Evolutionary conservation across 164 flowering plant genomes (phyloP).

Genomic region (Cinnamomum chago): DNA sequence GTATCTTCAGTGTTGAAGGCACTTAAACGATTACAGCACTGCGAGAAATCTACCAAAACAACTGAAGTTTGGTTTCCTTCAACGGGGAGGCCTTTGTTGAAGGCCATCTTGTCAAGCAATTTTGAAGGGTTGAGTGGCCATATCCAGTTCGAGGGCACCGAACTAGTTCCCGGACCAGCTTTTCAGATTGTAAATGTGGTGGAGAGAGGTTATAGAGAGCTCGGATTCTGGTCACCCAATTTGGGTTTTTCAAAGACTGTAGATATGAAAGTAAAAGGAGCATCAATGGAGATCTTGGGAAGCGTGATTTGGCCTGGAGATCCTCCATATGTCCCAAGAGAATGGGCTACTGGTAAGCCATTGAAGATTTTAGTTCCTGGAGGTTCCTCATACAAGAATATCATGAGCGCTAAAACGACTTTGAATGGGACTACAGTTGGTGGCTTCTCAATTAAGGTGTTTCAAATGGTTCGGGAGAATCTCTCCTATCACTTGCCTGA

Average conservation of each 20-base stretch:
- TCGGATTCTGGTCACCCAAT: conserved; percentile 18
- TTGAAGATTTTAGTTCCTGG: conserved; percentile 48
- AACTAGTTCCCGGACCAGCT: background rate
- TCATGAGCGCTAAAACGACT: background rate
- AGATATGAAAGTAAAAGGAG: background rate
- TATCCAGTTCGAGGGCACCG: conserved; percentile 11
- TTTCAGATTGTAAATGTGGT: conserved; percentile 18
- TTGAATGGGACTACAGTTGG: background rate
- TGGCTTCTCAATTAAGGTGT: conserved; percentile 53
- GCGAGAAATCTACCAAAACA: background rate
- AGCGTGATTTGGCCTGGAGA: conserved; percentile 27
- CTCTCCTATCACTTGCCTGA: conserved; percentile 28
- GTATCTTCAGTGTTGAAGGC: background rate
- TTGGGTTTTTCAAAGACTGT: conserved; percentile 8
- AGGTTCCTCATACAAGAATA: background rate
- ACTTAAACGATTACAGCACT: background rate
- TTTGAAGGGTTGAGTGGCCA: conserved; percentile 24
- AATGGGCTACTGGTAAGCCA: conserved; percentile 35
- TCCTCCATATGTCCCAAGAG: conserved; percentile 28
- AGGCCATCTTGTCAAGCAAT: conserved; percentile 8
- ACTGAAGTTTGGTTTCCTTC: background rate
- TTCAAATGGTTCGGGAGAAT: conserved; percentile 20
- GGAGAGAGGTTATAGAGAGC: conserved; percentile 20
- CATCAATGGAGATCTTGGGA: background rate
- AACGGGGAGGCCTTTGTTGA: background rate